A percentile compares a stretch with the other conserved stretches of the same genome.
These are phyloP conservation scores for Tricholoma bakamatsutake DNA, from an alignment of 768 basidiomycete genomes.

Conservation along the genomic window DNA sequence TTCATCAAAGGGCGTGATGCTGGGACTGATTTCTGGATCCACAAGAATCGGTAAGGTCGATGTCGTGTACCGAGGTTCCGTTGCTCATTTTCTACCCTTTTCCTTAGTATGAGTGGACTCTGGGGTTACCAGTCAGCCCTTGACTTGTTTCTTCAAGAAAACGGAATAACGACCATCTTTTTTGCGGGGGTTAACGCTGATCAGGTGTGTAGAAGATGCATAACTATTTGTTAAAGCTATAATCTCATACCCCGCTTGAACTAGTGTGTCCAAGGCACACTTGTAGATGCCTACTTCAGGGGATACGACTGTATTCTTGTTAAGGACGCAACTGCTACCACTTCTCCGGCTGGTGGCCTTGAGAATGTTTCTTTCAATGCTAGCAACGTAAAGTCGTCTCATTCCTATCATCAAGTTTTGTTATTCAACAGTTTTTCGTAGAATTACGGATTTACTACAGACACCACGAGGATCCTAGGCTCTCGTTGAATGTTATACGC, in stretches of 20 bases:
- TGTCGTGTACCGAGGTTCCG: background rate
- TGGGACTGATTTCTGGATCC: constrained; percentile 66
- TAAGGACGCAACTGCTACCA: constrained; percentile 56
- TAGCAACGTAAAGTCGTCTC: constrained; percentile 37
- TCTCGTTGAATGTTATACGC: background rate
- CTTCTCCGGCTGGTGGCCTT: constrained; percentile 49
- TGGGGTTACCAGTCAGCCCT: constrained; percentile 62
- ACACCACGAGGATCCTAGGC: constrained; percentile 21
- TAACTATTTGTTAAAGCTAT: background rate
- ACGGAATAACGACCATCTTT: constrained; percentile 55
- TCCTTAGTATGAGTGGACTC: constrained; percentile 58
- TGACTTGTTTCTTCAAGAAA: constrained; percentile 57
- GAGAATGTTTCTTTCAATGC: constrained; percentile 56
- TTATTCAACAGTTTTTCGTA: constrained; percentile 13
- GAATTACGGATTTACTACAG: constrained; percentile 50
- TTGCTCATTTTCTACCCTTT: background rate
- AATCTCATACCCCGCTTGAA: background rate
- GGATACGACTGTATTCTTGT: constrained; percentile 62
- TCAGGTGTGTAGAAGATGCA: constrained; percentile 36
- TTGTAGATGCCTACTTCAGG: constrained; percentile 56
- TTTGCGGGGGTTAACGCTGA: constrained; percentile 66
- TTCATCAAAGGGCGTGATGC: constrained; percentile 44
- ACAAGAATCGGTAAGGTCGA: constrained; percentile 54
- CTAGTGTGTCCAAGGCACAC: constrained; percentile 60
- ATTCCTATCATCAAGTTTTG: background rate